Conservation (phyloP, 805 yeast genomes). For the Diddensiella santjacobensis region DNA sequence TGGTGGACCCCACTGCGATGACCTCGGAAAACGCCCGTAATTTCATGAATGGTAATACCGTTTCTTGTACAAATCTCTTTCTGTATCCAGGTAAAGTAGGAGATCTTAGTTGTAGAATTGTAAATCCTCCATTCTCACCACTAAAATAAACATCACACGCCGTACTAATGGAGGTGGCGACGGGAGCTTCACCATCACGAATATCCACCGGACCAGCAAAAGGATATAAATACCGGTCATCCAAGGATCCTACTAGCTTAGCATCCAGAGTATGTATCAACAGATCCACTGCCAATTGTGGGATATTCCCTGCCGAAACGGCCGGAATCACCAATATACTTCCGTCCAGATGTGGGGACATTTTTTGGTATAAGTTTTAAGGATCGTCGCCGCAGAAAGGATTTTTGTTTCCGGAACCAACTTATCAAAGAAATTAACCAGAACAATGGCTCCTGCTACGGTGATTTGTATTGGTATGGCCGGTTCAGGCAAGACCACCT, state of each 20-base stretch:
- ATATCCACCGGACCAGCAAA: constrained; percentile 77
- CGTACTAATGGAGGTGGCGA: constrained; percentile 44
- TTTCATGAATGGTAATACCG: constrained; percentile 48
- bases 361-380: background rate
- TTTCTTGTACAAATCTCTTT: constrained; percentile 46
- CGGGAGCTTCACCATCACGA: constrained; percentile 5
- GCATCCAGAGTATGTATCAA: constrained; percentile 61
- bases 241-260: constrained; percentile 50
- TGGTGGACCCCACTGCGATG: constrained; percentile 66
- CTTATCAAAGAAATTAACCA: background rate
- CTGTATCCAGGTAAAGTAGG: constrained; percentile 72
- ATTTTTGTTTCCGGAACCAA: background rate
- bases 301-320: constrained; percentile 84
- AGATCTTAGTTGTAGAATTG: constrained; percentile 76
- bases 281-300: constrained; percentile 76
- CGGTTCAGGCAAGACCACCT: constrained; percentile 93
- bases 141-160: constrained; percentile 61
- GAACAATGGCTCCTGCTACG: constrained; percentile 23
- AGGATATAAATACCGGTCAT: constrained; percentile 65
- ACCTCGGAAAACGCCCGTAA: constrained; percentile 42
- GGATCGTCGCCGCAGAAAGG: background rate
- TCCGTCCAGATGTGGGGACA: background rate
- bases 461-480: constrained; percentile 63
- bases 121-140: constrained; percentile 36
- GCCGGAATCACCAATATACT: constrained; percentile 57